A percentile compares a stretch with the other conserved stretches of the same genome.
Conservation (phyloP, 495 filamentous ascomycete genomes). For the Talaromyces trachyspermus region DNA sequence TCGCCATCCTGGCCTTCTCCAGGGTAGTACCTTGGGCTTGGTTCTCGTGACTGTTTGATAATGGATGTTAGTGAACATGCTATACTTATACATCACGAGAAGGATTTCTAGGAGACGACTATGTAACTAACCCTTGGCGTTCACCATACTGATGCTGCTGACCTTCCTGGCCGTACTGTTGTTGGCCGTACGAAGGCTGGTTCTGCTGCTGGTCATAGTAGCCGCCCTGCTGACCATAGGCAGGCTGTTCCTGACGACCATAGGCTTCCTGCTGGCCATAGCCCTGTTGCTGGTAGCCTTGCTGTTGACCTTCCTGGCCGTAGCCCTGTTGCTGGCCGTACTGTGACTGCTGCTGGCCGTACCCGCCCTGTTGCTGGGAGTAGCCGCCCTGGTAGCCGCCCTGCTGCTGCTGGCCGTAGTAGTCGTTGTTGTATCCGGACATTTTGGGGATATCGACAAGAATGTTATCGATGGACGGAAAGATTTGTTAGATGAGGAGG, state of each 20-base stretch:
- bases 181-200: constrained; percentile 13
- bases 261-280: constrained; percentile 18
- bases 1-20: constrained; percentile 39
- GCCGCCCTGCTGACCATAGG: constrained; percentile 22
- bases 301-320: constrained; percentile 7
- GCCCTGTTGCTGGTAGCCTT: constrained; percentile 11
- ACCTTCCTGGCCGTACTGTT: constrained; percentile 18
- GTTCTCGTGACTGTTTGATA: constrained; percentile 10
- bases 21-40: constrained; percentile 21
- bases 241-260: constrained; percentile 16
- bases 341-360: constrained; percentile 11
- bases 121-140: constrained; percentile 5
- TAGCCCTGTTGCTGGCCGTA: constrained; percentile 17
- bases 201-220: constrained; percentile 7
- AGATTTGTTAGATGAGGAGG: background rate
- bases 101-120: background rate
- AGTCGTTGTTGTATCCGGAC: constrained; percentile 37
- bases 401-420: constrained; percentile 18
- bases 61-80: constrained; percentile 3
- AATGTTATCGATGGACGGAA: background rate
- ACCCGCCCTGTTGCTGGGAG: constrained; percentile 12
- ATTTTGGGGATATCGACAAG: constrained; percentile 15
- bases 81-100: background rate
- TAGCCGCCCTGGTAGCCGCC: constrained; percentile 22
- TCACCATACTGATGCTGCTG: constrained; percentile 16